Evolutionary conservation across 2,329 filamentous ascomycete species (phyloP), one percentile per base, ranked within the genome.

Genomic region (Xylariaceae sp.): DNA sequence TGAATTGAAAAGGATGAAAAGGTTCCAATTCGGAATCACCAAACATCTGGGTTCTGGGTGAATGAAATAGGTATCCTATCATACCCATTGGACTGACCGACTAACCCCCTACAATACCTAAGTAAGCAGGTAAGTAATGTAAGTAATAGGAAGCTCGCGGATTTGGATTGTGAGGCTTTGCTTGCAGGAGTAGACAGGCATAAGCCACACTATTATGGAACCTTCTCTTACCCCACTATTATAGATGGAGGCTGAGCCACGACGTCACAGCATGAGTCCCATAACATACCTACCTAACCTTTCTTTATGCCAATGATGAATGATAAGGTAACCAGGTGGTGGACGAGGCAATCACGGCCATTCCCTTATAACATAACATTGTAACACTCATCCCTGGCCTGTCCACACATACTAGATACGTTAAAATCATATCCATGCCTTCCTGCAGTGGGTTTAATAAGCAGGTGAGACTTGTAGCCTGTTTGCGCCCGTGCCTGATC

Each of bases 401-500:
- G 17, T 31, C 45, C 48, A 16, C 16, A 23, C 37, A 36, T 26
- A 4, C n/a, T n/a, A n/a, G n/a, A n/a, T n/a, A 4, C 5, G 28
- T 31, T 11, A 21, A 28, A 26, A 36, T 21, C 9, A 28, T 24
- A 19, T 47, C 45, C 46, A 55, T 56, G 51, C 28, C 37, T 56
- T 48, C 52, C 29, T 54, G 21, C 23, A 34, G 31, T 16, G 31
- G 26, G 33, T 7, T 7, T 33, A 44, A 28, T 39, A 44, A 45
- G 49, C 43, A 49, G 44, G 39, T 37, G 40, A 39, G 31, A 53
- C 40, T 21, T 19, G 46, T 53, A 44, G 36, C 37, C 41, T 24
- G 40, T 40, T 54, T 21, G 45, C 56, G 45, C 45, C 28, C 33
- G 41, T 50, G 40, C 40, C 39, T 23, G 36, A 24, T 37, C 56